These are phyloP conservation scores for Senecio squalidus DNA, from an alignment of 140 eudicot genomes.

Conservation along the genomic window DNA sequence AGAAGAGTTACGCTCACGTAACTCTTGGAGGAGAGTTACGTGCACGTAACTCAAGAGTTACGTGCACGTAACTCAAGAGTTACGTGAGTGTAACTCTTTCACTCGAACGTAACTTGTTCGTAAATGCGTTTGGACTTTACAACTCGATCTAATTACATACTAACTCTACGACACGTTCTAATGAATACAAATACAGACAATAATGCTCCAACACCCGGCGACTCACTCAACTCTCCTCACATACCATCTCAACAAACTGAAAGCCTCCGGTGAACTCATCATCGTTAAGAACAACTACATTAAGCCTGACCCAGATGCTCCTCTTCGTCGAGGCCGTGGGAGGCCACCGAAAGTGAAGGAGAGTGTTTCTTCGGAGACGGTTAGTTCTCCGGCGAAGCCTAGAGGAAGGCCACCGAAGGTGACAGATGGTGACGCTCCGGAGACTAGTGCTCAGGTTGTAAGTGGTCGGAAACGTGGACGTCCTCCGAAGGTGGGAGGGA, in stretches of 20 bases:
- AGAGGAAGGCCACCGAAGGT: constrained; percentile 48
- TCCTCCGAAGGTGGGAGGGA: constrained; percentile 33
- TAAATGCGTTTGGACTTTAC: no score
- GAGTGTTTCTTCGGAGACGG: not conserved
- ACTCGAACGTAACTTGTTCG: no score
- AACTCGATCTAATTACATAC: no score
- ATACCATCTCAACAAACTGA: not conserved
- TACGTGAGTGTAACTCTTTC: no score
- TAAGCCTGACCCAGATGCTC: not conserved
- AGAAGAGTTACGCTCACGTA: no score
- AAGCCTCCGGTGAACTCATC: not conserved
- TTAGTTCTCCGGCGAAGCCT: constrained; percentile 25
- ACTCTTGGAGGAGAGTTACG: no score
- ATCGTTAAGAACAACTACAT: not conserved
- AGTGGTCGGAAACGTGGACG: constrained; percentile 60
- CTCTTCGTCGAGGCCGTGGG: constrained; percentile 44
- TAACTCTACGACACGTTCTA: no score
- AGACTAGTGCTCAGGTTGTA: not conserved
- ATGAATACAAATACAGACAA: no score
- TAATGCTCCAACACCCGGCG: no score
- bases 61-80: no score
- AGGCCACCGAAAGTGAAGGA: constrained; percentile 47
- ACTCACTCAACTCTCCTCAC: not conserved
- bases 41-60: no score
- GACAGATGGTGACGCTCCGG: constrained; percentile 19